Percentiles rank a stretch among this genome's conserved stretches.
Evolutionary conservation across 176 grass and related monocot genomes (phyloP).

Genomic region (Triticum timopheevii): DNA sequence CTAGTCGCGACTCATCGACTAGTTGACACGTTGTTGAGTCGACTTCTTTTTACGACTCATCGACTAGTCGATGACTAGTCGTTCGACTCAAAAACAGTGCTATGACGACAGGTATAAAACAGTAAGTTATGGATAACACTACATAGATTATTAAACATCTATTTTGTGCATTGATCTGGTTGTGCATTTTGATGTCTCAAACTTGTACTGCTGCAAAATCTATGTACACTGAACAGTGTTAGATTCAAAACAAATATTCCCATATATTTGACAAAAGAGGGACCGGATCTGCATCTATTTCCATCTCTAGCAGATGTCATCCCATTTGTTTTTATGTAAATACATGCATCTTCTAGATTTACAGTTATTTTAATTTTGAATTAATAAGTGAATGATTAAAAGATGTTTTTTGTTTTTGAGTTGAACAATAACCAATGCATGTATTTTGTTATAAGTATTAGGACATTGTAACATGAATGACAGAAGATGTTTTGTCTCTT

Average conservation of each 20-base stretch:
- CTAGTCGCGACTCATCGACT: no score
- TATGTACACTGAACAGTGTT: not conserved
- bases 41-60: no score
- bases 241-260: not conserved
- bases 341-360: not conserved
- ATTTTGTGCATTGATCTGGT: not conserved
- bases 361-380: not conserved
- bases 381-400: not conserved
- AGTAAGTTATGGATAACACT: not conserved
- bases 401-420: not conserved
- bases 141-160: not conserved
- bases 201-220: not conserved
- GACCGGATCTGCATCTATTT: not conserved
- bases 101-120: not conserved
- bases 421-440: constrained; percentile 5
- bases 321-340: not conserved
- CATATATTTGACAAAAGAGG: not conserved
- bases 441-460: not conserved
- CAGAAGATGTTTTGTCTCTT: not conserved
- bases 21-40: no score
- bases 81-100: no score
- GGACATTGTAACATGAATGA: not conserved
- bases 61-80: no score
- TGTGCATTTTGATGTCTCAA: not conserved
- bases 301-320: not conserved